Evolutionary conservation across 441 rosid genomes (phyloP), one percentile per base, ranked within the genome.

Genomic region (Hura crepitans): DNA sequence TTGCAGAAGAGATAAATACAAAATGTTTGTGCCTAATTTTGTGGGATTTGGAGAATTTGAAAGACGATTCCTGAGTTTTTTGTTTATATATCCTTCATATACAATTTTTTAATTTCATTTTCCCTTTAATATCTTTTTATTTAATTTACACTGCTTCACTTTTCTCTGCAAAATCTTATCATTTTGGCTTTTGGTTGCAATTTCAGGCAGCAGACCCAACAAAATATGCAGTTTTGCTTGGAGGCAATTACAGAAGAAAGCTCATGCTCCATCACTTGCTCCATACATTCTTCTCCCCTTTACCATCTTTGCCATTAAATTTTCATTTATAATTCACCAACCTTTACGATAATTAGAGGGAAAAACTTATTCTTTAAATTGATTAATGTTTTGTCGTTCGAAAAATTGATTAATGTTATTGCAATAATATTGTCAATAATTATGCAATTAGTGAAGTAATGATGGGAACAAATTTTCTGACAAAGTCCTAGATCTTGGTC

Each of bases 141-240:
- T n/a, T n/a, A n/a, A n/a, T n/a, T n/a, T 68, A 62, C 28, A 50
- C 60, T 75, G 80, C 71, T 69, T 49, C 78, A 70, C 82, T 81
- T 81, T 83, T 62, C 50, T 73, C 74, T 71, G 81, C 82, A 82
- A 80, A 67, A 85, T 81, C 83, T 79, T 79, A 80, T 82, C 81
- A 33, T 20, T 66, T 73, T 67, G 66, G 59, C 82, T 79, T 82
- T 81, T 71, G 79, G 89, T 78, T 72, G 75, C 79, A 60, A 59
- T 55, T 83, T 74, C 75, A 62, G 82, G 76, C 74, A 65, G 81
- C 87, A 83, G 37, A 80, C 80, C 79, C 83, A 72, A 60, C 76
- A 75, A 77, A 37, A 17, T 39, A 56, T 75, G 80, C 81, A 72
- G 68, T 45, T 11, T 11, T 75, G 81, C 49, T 72, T 51, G 51